Percentiles rank a stretch among this genome's conserved stretches.
These are phyloP conservation scores for Neurospora hispaniola DNA, from an alignment of 495 filamentous ascomycete species.

Conservation along the genomic window DNA sequence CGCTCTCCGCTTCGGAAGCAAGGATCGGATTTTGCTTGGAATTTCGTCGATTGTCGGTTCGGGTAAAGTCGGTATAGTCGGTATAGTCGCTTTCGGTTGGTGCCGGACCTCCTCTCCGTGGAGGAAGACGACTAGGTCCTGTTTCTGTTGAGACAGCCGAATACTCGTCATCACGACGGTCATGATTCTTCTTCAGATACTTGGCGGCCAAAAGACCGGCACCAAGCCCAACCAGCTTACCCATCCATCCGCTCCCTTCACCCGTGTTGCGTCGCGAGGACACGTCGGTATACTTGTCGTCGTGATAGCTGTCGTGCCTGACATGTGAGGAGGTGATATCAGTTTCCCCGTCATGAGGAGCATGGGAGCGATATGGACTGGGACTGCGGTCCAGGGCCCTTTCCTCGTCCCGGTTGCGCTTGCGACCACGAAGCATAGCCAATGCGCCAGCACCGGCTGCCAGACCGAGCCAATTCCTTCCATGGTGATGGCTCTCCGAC, in stretches of 20 bases:
- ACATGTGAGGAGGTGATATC: constrained; percentile 40
- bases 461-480: constrained; percentile 38
- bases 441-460: constrained; percentile 53
- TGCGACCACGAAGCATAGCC: constrained; percentile 40
- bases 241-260: constrained; percentile 46
- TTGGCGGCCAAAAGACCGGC: constrained; percentile 54
- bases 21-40: constrained; percentile 26
- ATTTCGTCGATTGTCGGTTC: constrained; percentile 28
- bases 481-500: constrained; percentile 16
- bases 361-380: constrained; percentile 19
- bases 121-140: constrained; percentile 30
- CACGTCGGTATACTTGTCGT: constrained; percentile 49
- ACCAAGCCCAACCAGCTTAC: constrained; percentile 56
- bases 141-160: constrained; percentile 44
- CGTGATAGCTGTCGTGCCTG: constrained; percentile 41
- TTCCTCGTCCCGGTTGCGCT: constrained; percentile 29
- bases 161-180: constrained; percentile 50
- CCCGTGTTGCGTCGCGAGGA: constrained; percentile 13
- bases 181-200: constrained; percentile 48
- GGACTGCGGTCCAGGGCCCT: constrained; percentile 23
- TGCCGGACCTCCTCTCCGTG: constrained; percentile 20
- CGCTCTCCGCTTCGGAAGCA: constrained; percentile 31
- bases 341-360: constrained; percentile 24
- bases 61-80: constrained; percentile 26
- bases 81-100: constrained; percentile 37